Percentiles rank a stretch among this genome's conserved stretches.
These are phyloP conservation scores for Xylaria sp. DNA, from an alignment of 2,329 filamentous ascomycete genomes.

Conservation along the genomic window DNA sequence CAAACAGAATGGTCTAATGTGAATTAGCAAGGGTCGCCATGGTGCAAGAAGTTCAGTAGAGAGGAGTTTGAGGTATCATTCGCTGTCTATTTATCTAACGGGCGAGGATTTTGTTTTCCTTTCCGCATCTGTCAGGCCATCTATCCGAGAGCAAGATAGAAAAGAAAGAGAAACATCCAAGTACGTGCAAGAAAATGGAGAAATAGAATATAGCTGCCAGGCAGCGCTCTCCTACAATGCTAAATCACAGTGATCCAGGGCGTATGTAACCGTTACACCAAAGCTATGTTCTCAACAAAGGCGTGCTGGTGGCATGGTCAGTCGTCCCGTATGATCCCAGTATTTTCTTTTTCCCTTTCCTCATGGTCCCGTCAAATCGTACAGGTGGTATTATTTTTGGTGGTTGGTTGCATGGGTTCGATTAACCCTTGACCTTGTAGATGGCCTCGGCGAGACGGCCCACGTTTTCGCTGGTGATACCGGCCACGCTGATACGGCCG, in stretches of 20 bases:
- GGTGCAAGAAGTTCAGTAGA: not conserved
- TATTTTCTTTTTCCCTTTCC: conserved; percentile 13
- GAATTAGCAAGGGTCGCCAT: not conserved
- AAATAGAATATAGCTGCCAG: not conserved
- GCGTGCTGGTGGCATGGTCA: not conserved
- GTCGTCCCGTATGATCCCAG: not conserved
- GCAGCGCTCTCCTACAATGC: not conserved
- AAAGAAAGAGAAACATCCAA: conserved; percentile 11
- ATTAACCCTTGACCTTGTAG: conserved; percentile 80
- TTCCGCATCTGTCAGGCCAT: not conserved
- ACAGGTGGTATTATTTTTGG: conserved; percentile 7
- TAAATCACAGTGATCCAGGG: conserved; percentile 11
- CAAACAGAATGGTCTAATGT: not conserved
- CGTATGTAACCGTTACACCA: conserved; percentile 4
- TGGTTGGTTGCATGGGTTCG: not conserved
- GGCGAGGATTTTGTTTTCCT: not conserved
- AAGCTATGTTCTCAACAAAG: not conserved
- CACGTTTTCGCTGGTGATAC: conserved; percentile 83
- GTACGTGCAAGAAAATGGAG: not conserved
- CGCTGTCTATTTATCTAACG: conserved; percentile 31
- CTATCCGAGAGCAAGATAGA: conserved; percentile 19
- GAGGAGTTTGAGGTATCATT: conserved; percentile 23
- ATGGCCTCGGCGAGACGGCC: conserved; percentile 84
- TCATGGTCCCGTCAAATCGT: conserved; percentile 27
- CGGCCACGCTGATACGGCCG: conserved; percentile 85